Conservation (phyloP, 805 yeast genomes). For the Ogataea wickerhamii region DNA sequence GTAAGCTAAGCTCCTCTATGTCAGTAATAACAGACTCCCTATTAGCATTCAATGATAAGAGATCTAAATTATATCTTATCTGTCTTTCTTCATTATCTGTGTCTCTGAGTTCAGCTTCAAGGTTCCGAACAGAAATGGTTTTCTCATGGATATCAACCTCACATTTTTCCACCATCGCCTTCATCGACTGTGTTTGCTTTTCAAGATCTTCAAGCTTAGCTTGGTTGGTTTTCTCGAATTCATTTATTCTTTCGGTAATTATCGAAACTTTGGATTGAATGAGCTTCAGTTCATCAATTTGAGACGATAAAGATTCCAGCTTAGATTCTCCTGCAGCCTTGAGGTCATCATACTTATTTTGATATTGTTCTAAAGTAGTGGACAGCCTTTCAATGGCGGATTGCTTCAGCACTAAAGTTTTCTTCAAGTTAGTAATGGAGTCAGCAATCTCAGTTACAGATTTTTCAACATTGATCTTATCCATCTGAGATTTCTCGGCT, state of each 20-base stretch:
- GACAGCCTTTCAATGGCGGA: slow-evolving; percentile 15
- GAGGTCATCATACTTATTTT: slow-evolving; percentile 8
- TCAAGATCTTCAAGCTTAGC: slow-evolving; percentile 14
- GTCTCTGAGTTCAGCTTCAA: slow-evolving; percentile 52
- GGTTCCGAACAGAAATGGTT: slow-evolving; percentile 50
- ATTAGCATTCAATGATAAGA: slow-evolving; percentile 41
- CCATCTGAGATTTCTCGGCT: slow-evolving; percentile 49
- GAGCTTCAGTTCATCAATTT: slow-evolving; percentile 33
- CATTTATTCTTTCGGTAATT: slow-evolving; percentile 42
- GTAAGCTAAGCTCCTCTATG: slow-evolving; percentile 35
- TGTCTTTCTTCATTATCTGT: slow-evolving; percentile 60
- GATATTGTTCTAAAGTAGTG: slow-evolving; percentile 7
- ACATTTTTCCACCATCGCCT: slow-evolving; percentile 21
- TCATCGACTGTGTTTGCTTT: slow-evolving; percentile 8
- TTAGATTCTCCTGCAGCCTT: slow-evolving; percentile 20
- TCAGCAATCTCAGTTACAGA: slow-evolving; percentile 27
- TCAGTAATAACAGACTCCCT: slow-evolving; percentile 23
- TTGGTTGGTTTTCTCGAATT: slow-evolving; percentile 24
- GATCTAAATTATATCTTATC: slow-evolving; percentile 42
- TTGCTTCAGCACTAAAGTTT: slow-evolving; percentile 4
- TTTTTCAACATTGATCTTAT: slow-evolving; percentile 39
- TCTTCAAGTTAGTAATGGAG: slow-evolving; percentile 22
- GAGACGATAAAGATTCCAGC: slow-evolving; percentile 16
- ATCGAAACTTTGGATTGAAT: slow-evolving; percentile 41
- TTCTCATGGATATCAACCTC: slow-evolving; percentile 30